Conservation (phyloP, 2,329 filamentous ascomycete species). For the Neofusicoccum sp. region DNA sequence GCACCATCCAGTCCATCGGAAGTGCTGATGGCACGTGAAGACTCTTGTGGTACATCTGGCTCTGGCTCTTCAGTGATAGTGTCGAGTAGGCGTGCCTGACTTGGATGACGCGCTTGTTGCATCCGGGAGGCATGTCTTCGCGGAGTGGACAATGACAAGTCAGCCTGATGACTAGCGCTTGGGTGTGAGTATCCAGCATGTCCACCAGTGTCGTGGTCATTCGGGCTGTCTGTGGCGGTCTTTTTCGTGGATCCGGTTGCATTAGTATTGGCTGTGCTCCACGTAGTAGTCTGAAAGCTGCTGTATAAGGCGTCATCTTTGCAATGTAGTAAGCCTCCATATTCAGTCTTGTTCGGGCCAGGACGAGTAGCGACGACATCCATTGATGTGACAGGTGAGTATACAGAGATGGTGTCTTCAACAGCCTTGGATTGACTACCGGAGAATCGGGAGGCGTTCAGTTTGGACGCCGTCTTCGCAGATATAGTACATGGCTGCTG, state of each 20-base stretch:
- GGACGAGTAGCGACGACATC: background rate
- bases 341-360: background rate
- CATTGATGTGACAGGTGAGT: constrained; percentile 17
- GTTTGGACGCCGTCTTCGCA: background rate
- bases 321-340: background rate
- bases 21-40: background rate
- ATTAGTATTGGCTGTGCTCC: too few relatives aligned
- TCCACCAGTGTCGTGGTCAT: too few relatives aligned
- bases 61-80: background rate
- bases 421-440: background rate
- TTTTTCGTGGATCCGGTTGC: too few relatives aligned
- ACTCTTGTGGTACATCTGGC: background rate
- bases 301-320: background rate
- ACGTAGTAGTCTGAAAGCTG: too few relatives aligned
- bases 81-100: background rate
- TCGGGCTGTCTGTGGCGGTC: too few relatives aligned
- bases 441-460: background rate
- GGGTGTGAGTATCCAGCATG: too few relatives aligned
- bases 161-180: too few relatives aligned
- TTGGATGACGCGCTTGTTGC: background rate
- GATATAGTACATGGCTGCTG: background rate
- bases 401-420: background rate
- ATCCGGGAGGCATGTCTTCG: too few relatives aligned
- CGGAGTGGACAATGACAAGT: too few relatives aligned
- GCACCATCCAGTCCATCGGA: background rate